These are phyloP conservation scores for Naganishia vishniacii DNA, from an alignment of 768 basidiomycete species.

Conservation along the genomic window DNA sequence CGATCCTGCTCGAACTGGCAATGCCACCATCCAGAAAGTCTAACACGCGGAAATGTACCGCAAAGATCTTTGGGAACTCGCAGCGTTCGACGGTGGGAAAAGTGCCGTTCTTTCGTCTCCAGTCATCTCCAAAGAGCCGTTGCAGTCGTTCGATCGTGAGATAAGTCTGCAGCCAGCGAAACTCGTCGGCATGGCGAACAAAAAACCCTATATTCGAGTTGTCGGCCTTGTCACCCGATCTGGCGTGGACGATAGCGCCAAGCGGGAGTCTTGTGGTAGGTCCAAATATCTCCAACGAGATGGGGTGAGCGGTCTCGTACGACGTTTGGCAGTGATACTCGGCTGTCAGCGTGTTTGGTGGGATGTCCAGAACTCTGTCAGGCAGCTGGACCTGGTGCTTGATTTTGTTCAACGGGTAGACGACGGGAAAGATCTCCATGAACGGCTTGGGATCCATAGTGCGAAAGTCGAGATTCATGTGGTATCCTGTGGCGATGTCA, in stretches of 20 bases:
- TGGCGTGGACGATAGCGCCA: conserved; percentile 14
- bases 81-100: background rate
- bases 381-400: background rate
- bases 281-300: background rate
- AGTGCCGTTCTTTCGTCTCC: background rate
- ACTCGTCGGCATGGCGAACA: conserved; percentile 7
- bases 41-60: conserved; percentile 11
- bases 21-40: conserved; percentile 27
- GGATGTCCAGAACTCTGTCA: background rate
- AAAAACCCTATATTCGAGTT: conserved; percentile 17
- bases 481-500: background rate
- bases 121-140: conserved; percentile 6
- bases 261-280: background rate
- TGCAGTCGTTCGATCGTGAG: conserved; percentile 7
- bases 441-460: conserved; percentile 18
- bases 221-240: conserved; percentile 16
- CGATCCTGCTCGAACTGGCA: conserved; percentile 43
- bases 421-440: conserved; percentile 19
- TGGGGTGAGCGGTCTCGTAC: conserved; percentile 1
- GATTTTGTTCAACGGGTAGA: conserved; percentile 1
- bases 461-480: conserved; percentile 17
- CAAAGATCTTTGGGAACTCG: conserved; percentile 4
- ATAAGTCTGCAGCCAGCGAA: conserved; percentile 1
- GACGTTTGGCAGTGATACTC: background rate
- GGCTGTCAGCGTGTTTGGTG: background rate